Base-by-base conservation (phyloP, 352 stramenopile genomes). In the Thraustochytrium striatum region DNA sequence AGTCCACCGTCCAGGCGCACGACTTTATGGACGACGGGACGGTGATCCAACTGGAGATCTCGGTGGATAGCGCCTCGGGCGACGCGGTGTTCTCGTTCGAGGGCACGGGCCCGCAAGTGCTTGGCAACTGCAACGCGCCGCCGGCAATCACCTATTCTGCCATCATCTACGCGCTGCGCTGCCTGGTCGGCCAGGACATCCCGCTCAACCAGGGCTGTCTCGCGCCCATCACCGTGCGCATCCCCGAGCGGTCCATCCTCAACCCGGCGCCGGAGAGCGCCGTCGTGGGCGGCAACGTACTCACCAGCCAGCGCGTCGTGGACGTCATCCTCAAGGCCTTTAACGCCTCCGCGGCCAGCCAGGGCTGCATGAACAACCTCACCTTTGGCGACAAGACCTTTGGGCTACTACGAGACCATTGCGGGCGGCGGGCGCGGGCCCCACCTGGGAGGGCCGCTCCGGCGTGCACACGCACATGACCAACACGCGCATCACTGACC, bases 281-380 rank as follows among this genome's bases (percentile, higher is more conserved):
- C 13, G 96, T 99, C 16, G 96, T 99, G 0, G 96, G 95, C 43
- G 96, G 96, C 16, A 99, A 99, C 81, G 96, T 99, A 38, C 87
- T 98, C 7, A 98, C 95, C 21, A 98, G 92, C 43, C 96, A 99
- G 84, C 90, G 96, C 43, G 93, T 99, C 50, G 98, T 97, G 0
- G 96, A 99, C 88, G 95, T 99, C 61, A 96, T 99, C 36, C 87
- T 99, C 55, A 92, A 92, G 80, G 95, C 95, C 1, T 99, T 99
- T 84, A 89, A 88, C 36, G 95, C 95, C 13, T 97, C 93, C 82
- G 96, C 96, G 2, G 96, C 95, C 0, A 98, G 92, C 44, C 95
- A 99, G 83, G 96, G 96, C 0, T 99, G 96, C 84, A 99, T 99
- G 96, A 99, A 99, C 87, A 99, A 99, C 84, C 88, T 99, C 32